A percentile compares a stretch with the other conserved stretches of the same genome.
Conservation (phyloP, 78 protist species). For the Cavenderia fasciculata region DNA sequence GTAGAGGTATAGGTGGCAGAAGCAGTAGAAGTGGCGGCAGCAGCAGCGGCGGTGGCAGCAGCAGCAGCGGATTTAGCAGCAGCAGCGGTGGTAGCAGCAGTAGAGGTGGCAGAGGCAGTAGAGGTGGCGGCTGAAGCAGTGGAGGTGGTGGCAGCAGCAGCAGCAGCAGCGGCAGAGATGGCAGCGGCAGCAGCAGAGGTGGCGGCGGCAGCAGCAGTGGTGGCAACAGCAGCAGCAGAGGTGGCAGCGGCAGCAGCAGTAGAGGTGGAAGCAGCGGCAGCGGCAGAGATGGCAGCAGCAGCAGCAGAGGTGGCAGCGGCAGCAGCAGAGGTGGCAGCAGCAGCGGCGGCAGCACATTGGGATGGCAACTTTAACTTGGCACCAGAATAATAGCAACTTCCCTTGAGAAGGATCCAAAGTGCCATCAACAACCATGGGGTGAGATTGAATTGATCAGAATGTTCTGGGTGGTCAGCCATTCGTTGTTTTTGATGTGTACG, state of each 20-base stretch:
- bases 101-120: neutral
- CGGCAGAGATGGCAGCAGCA: too few relatives aligned
- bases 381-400: too few relatives aligned
- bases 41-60: neutral
- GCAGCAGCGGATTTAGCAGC: neutral
- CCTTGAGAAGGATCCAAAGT: too few relatives aligned
- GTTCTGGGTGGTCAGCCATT: too few relatives aligned
- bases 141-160: neutral
- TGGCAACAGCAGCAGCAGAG: neutral
- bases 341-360: too few relatives aligned
- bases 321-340: too few relatives aligned
- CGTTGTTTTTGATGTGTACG: too few relatives aligned
- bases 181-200: neutral
- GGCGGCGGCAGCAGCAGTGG: neutral
- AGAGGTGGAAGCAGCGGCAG: neutral
- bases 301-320: too few relatives aligned
- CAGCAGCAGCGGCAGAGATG: constrained; percentile 3
- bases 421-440: too few relatives aligned
- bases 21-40: neutral
- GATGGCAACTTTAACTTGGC: too few relatives aligned
- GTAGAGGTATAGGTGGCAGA: too few relatives aligned
- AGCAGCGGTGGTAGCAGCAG: neutral
- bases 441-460: too few relatives aligned
- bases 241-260: neutral
- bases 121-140: neutral